Evolutionary conservation across 441 rosid genomes (phyloP).

Genomic region (Melastoma candidum): DNA sequence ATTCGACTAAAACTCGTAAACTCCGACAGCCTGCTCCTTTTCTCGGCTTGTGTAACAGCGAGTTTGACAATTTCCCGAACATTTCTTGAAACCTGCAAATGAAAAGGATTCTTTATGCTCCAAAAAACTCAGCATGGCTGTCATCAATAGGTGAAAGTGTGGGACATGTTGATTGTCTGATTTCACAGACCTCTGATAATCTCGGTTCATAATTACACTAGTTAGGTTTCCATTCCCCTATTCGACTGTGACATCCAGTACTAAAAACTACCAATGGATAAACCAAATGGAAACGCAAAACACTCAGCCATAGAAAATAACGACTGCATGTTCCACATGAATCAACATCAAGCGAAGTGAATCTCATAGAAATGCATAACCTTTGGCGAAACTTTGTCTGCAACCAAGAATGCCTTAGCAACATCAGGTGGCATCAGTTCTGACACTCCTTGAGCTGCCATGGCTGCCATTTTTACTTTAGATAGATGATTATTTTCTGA

Average conservation of each 20-base stretch:
- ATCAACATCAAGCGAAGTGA: too few species aligned
- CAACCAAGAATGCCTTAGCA: constrained; percentile 72
- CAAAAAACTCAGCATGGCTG: too few species aligned
- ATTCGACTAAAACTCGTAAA: constrained; percentile 64
- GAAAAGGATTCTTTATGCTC: constrained; percentile 7
- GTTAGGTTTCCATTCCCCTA: too few species aligned
- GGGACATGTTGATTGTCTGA: too few species aligned
- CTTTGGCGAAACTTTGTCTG: constrained; percentile 71
- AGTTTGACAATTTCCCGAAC: constrained; percentile 79
- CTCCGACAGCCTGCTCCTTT: constrained; percentile 50
- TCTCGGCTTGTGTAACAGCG: constrained; percentile 71
- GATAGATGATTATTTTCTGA: constrained; percentile 34
- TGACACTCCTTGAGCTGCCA: constrained; percentile 75
- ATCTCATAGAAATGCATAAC: constrained; percentile 16
- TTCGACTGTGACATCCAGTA: too few species aligned
- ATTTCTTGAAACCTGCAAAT: constrained; percentile 60
- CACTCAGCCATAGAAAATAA: too few species aligned
- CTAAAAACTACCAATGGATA: too few species aligned
- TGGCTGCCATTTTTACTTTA: constrained; percentile 56
- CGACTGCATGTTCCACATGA: too few species aligned
- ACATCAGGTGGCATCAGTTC: constrained; percentile 92
- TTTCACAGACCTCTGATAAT: too few species aligned
- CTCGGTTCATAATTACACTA: too few species aligned
- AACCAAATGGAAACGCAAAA: too few species aligned
- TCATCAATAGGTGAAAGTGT: too few species aligned